Evolutionary conservation across 148 eudicot species (phyloP).

Genomic region (Camellia japonica): DNA sequence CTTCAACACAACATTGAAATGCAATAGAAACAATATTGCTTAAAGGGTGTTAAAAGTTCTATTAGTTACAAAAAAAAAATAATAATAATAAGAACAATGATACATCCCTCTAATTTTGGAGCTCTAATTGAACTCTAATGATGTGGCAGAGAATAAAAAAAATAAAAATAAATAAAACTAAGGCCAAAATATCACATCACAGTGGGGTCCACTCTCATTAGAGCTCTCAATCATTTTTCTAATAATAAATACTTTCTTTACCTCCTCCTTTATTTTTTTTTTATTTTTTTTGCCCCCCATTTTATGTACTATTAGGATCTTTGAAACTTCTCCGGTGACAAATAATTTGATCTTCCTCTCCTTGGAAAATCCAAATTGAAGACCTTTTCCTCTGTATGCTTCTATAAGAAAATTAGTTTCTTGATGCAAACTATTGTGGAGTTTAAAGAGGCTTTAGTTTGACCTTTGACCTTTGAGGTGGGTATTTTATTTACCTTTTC

Average conservation of each 20-base stretch:
- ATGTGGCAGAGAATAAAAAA: too few species aligned
- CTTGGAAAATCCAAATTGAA: neutral
- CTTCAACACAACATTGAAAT: neutral
- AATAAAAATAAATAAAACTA: too few species aligned
- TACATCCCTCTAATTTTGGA: too few species aligned
- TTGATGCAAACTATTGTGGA: neutral
- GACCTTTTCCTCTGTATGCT: neutral
- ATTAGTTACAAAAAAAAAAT: neutral
- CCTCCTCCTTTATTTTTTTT: too few species aligned
- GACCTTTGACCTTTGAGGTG: neutral
- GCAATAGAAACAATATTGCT: slow-evolving; percentile 8
- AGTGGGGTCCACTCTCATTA: too few species aligned
- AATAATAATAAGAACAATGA: too few species aligned
- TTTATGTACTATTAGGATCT: neutral
- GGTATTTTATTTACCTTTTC: neutral
- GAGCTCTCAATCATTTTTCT: too few species aligned
- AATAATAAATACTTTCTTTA: neutral
- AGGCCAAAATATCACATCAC: too few species aligned
- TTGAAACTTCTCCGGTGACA: slow-evolving; percentile 4
- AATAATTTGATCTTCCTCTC: neutral
- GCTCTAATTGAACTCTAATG: too few species aligned
- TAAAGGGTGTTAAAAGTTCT: neutral
- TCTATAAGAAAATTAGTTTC: neutral
- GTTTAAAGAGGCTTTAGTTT: neutral
- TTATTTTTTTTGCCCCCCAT: neutral